Evolutionary conservation across 257 asterid genomes (phyloP), one percentile per base, ranked within the genome.

Genomic region (Nicotiana sylvestris): DNA sequence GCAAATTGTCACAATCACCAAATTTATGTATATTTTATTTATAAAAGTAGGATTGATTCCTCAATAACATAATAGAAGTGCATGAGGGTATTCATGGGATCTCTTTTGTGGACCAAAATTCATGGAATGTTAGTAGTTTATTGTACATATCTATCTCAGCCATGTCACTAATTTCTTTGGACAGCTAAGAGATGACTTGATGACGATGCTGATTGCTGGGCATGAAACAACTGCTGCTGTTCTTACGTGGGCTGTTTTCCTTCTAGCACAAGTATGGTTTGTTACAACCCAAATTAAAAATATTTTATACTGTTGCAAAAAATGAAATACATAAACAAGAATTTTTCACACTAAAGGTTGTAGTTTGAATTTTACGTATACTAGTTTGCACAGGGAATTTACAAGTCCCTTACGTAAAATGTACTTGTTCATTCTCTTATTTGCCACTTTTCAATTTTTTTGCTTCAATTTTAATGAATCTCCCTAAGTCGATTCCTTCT

Each of bases 121-220:
- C 13, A 13, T 49, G 62, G 39, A 25, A 18, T 49, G 79, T 49
- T 25, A 74, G 79, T 49, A 49, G 79, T 74, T 72, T 49, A 49
- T 49, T 43, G 60, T 18, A 21, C 21, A 49, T 12, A 32, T 17
- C 76, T 7, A 49, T 74, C 61, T 74, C 79, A 35, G 55, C 58
- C 33, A 43, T 68, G 77, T 81, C 66, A 56, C 62, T 66, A 64
- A 65, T 81, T 66, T 84, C 60, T 76, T 17, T 69, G 85, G 58
- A 81, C 90, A 96, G 99, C 97, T 96, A 68, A 89, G 99, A 87
- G 99, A 96, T 80, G 99, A 96, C 89, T 89, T 94, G 84, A 96
- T 96, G 98, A 94, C 98, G 27, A 96, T 96, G 99, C 98, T 96
- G 82, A 94, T 96, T 82, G 98, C 99, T 81, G 99, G 99, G 82